Base-by-base conservation (phyloP, 495 filamentous ascomycete genomes). In the Aspergillus steynii region DNA sequence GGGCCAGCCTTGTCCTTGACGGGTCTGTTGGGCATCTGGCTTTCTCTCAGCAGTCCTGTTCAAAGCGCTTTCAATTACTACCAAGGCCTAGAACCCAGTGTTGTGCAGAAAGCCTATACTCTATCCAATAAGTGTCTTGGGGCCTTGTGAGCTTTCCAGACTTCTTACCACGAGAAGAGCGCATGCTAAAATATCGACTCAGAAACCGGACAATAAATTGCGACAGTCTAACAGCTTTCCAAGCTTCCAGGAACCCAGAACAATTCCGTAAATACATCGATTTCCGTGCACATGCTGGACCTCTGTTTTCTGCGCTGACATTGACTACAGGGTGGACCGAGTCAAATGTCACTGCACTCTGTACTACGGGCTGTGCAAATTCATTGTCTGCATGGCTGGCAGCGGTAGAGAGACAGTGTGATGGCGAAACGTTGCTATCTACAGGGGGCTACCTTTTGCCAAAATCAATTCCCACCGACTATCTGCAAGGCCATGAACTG, bases 71-170 rank as follows among this genome's bases (percentile, higher is more conserved):
- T 46, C 15, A 7, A 46, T 46, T 46, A 46, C 42, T 46, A 46
- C 15, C 8, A 46, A 15, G 42, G 42, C 7, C 42, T 8, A 46
- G 42, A 46, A 15, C 42, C 42, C 8, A 46, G 42, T 46, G 42
- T 46, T 46, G 42, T 46, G 42, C 42, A 46, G 15, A 7, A 46
- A 8, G 42, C 42, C 42, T 15, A 46, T 15, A 46, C 3, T 29
- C 52, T 54, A 54, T 54, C 52, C 52, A 31, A 54, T 54, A 9
- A 54, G 52, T 54, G 52, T 32, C 52, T 54, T 54, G 52, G 3
- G 32, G 52, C 52, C 28, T 32, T 54, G 28, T 54, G 52, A 54
- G 52, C 28, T 54, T 54, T 54, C 29, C 52, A 32, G 52, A 29
- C 26, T 54, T 32, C 52, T 32, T 54, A 15, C 42, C 42, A 54